Evolutionary conservation across 2,329 filamentous ascomycete species (phyloP).

Genomic region (Xylaria sp.): DNA sequence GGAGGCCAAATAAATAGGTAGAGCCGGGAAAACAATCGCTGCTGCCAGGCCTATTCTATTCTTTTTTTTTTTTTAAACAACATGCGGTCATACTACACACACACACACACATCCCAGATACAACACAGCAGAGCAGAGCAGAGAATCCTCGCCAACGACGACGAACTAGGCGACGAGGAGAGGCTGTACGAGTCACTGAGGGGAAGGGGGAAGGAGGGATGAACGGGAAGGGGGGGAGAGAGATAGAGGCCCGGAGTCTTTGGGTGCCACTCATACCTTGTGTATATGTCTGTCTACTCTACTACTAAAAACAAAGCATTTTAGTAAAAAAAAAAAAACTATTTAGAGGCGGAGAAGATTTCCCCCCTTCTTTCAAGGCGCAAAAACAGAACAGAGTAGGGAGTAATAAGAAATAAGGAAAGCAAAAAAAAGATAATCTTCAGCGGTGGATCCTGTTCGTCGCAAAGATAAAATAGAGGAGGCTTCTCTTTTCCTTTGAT

Average conservation of each 20-base stretch:
- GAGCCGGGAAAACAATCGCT: too few relatives aligned
- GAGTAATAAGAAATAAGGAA: background rate
- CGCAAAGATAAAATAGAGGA: too few relatives aligned
- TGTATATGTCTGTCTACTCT: conserved; percentile 28
- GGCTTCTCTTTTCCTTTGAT: too few relatives aligned
- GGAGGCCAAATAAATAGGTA: conserved; percentile 48
- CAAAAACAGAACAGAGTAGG: too few relatives aligned
- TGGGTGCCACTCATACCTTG: conserved; percentile 16
- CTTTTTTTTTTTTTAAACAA: too few relatives aligned
- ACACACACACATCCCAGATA: too few relatives aligned
- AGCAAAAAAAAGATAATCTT: background rate
- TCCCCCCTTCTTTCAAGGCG: too few relatives aligned
- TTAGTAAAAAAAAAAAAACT: conserved; percentile 7
- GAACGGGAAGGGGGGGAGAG: conserved; percentile 7
- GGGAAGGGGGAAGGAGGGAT: conserved; percentile 3
- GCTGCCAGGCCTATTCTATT: too few relatives aligned
- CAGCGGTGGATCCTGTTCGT: too few relatives aligned
- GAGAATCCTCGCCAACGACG: conserved; percentile 1
- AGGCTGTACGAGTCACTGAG: background rate
- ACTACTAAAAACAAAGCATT: conserved; percentile 20
- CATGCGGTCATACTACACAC: too few relatives aligned
- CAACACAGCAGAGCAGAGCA: too few relatives aligned
- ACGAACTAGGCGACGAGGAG: background rate
- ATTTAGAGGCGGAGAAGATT: background rate
- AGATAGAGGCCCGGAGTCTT: conserved; percentile 9